Base-by-base conservation (phyloP, 768 basidiomycete genomes). In the Phlegmacium glaucopus region DNA sequence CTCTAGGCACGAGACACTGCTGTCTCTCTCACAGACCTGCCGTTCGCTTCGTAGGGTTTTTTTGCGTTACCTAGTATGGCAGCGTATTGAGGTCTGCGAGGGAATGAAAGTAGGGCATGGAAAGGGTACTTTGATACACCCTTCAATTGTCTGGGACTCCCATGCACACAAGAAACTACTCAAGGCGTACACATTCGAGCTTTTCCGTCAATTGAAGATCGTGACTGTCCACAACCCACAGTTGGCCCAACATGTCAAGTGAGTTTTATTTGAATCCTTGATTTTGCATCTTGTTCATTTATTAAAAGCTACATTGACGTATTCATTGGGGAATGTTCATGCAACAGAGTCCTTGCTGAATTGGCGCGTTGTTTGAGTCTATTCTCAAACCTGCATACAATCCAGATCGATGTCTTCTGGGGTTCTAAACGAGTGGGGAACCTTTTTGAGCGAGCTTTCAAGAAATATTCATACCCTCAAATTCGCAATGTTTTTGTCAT, bases 141-240 rank as follows among this genome's bases (percentile, higher is more conserved):
- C 25, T n/a, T n/a, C n/a, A n/a, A n/a, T n/a, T n/a, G 5, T 22
- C 5, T 22, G 22, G n/a, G n/a, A n/a, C n/a, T n/a, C n/a, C n/a
- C n/a, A n/a, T n/a, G n/a, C n/a, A n/a, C n/a, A n/a, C n/a, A n/a
- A n/a, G n/a, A n/a, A n/a, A n/a, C n/a, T n/a, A n/a, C n/a, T n/a
- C n/a, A n/a, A n/a, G n/a, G n/a, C n/a, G 2, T 48, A 30, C 32
- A 42, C 47, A 5, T 32, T 11, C 13, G 57, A 52, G 16, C 32
- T 58, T 3, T 12, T 53, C 6, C 41, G 49, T 11, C 57, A 58
- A 29, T 38, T 58, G 16, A 51, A 55, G 28, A 30, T 58, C 25
- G 51, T 54, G 9, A 58, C 57, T 22, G 22, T 50, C 9, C 45
- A 47, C 11, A 39, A 55, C 8, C 41, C 54, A 17, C 28, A 13